Conservation (phyloP, 2,329 filamentous ascomycete genomes). For the Leptosphaerulina australis region DNA sequence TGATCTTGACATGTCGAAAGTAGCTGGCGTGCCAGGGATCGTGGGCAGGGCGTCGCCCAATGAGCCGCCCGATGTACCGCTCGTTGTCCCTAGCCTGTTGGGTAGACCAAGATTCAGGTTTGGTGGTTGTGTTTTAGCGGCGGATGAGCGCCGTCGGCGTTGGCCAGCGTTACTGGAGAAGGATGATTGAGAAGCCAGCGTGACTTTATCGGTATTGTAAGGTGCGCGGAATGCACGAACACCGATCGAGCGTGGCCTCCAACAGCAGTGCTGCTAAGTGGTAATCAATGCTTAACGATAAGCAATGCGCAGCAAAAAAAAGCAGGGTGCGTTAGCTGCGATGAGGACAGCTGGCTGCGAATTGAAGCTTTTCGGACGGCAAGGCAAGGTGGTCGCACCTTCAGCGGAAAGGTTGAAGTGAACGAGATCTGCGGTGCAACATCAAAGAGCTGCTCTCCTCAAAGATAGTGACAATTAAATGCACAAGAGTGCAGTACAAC, state of each 20-base stretch:
- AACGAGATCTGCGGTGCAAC: conserved; percentile 31
- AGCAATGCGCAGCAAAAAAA: conserved; percentile 23
- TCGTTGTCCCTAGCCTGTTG: conserved; percentile 41
- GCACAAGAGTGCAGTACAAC: conserved; percentile 17
- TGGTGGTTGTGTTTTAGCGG: conserved; percentile 42
- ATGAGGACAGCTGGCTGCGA: conserved; percentile 39
- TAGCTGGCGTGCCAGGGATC: conserved; percentile 47
- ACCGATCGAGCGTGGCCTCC: conserved; percentile 21
- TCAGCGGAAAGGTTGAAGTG: conserved; percentile 22
- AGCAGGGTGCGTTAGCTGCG: conserved; percentile 24
- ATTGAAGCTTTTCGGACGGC: conserved; percentile 24
- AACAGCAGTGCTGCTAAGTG: conserved; percentile 11
- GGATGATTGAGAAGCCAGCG: conserved; percentile 48
- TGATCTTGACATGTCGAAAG: conserved; percentile 75
- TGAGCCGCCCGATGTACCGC: conserved; percentile 40
- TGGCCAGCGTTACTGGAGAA: conserved; percentile 47
- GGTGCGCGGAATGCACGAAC: conserved; percentile 33
- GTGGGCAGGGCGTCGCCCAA: conserved; percentile 44
- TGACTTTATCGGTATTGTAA: conserved; percentile 37
- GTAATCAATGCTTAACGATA: conserved; percentile 12
- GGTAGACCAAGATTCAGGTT: conserved; percentile 39
- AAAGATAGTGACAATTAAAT: conserved; percentile 18
- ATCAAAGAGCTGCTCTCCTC: conserved; percentile 21
- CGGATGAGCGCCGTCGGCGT: conserved; percentile 50
- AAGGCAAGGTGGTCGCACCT: conserved; percentile 32